These are phyloP conservation scores for Lipomyces spencermartinsiae DNA, from an alignment of 805 yeast species.

Conservation along the genomic window DNA sequence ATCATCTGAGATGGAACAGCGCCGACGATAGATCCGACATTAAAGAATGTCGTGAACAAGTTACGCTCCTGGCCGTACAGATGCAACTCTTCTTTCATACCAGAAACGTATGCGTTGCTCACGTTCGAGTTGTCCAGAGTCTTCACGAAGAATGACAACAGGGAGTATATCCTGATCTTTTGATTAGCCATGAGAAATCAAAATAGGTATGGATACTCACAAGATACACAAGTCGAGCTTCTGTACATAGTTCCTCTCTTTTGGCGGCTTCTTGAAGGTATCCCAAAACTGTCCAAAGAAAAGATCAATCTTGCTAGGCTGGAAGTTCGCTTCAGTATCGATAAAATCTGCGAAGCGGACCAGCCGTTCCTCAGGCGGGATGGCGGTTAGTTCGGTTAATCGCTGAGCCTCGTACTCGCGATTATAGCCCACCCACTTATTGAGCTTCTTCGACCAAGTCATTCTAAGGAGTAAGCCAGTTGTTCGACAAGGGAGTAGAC, in stretches of 20 bases:
- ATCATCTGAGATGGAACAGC: conserved; percentile 53
- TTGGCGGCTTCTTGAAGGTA: conserved; percentile 12
- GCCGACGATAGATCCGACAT: conserved; percentile 53
- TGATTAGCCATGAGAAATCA: conserved; percentile 10
- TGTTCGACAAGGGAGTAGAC: conserved; percentile 48
- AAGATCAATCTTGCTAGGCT: not conserved
- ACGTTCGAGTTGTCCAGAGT: conserved; percentile 65
- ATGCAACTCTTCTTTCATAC: conserved; percentile 60
- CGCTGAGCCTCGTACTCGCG: conserved; percentile 6
- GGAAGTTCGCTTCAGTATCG: conserved; percentile 5
- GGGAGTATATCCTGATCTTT: conserved; percentile 3
- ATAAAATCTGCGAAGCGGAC: conserved; percentile 1
- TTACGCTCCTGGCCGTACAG: conserved; percentile 30
- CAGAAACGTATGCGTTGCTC: conserved; percentile 70
- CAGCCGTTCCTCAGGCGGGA: conserved; percentile 1
- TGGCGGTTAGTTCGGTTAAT: not conserved
- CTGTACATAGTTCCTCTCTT: conserved; percentile 13
- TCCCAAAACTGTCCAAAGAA: conserved; percentile 22
- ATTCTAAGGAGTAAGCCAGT: conserved; percentile 46
- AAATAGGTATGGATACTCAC: conserved; percentile 1
- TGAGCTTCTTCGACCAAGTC: not conserved
- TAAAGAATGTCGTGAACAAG: conserved; percentile 27
- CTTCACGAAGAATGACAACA: conserved; percentile 51
- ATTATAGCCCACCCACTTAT: not conserved
- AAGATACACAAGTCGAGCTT: conserved; percentile 20